Evolutionary conservation across 768 basidiomycete species (phyloP).

Genomic region (Fomitopsis pulvina): DNA sequence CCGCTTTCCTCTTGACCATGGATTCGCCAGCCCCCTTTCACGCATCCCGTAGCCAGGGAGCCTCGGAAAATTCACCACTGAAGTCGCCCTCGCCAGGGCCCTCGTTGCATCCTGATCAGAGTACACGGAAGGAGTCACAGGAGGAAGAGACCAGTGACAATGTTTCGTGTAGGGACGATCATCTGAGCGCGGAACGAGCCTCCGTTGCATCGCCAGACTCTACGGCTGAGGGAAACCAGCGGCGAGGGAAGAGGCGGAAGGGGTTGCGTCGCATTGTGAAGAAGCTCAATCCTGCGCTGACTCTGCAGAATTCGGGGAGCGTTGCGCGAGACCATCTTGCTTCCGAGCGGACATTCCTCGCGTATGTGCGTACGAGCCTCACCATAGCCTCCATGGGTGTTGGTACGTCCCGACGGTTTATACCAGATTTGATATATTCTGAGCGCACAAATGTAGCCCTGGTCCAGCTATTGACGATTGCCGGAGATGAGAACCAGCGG

Average conservation of each 20-base stretch:
- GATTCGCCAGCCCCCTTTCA: too few relatives aligned
- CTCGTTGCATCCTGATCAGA: too few relatives aligned
- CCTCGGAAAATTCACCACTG: too few relatives aligned
- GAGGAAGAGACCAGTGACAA: too few relatives aligned
- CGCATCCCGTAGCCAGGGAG: too few relatives aligned
- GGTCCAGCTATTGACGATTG: constrained; percentile 40
- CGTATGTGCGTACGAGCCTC: constrained; percentile 45
- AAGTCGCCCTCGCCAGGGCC: too few relatives aligned
- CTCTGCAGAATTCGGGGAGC: constrained; percentile 39
- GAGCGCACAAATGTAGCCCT: constrained; percentile 27
- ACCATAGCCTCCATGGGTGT: constrained; percentile 44
- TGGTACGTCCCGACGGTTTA: constrained; percentile 25
- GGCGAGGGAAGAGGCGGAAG: not conserved
- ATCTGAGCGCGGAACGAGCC: not conserved
- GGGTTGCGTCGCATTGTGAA: not conserved
- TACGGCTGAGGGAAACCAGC: not conserved
- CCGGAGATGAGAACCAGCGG: constrained; percentile 15
- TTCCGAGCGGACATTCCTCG: constrained; percentile 43
- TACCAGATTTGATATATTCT: not conserved
- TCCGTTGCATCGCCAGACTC: not conserved
- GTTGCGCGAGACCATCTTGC: constrained; percentile 50
- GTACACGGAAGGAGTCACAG: too few relatives aligned
- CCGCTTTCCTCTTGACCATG: too few relatives aligned
- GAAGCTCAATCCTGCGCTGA: constrained; percentile 16
- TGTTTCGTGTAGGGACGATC: too few relatives aligned